Percentiles rank a stretch among this genome's conserved stretches.
Evolutionary conservation across 139 green algal genomes (phyloP).

Genomic region (Coelastrella sp.): DNA sequence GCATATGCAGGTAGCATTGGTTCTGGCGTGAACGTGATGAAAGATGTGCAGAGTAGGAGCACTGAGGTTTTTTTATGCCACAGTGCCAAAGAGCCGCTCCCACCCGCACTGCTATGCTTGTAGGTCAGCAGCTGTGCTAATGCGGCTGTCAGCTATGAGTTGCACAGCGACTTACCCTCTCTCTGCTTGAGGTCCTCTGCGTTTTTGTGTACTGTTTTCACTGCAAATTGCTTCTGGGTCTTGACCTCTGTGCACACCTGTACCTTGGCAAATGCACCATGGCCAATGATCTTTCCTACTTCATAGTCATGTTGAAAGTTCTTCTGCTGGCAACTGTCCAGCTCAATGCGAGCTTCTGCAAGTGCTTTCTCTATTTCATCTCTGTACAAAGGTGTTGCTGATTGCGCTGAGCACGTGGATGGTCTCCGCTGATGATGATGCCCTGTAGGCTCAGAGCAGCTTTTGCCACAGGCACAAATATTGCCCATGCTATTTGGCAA

Average conservation of each 20-base stretch:
- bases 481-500: conserved; percentile 6
- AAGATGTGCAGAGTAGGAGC: not conserved
- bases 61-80: not conserved
- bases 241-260: not conserved
- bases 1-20: too few species aligned
- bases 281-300: conserved; percentile 61
- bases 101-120: not conserved
- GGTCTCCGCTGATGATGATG: not conserved
- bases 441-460: not conserved
- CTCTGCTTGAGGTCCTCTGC: conserved; percentile 61
- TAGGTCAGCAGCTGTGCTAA: too few species aligned
- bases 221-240: conserved; percentile 48
- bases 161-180: conserved; percentile 53
- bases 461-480: not conserved
- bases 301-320: conserved; percentile 53
- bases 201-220: conserved; percentile 64
- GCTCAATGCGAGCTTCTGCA: conserved; percentile 51
- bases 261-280: conserved; percentile 66
- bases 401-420: too few species aligned
- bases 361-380: conserved; percentile 53
- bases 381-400: conserved; percentile 14
- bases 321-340: conserved; percentile 45
- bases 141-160: not conserved
- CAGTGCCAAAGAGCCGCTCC: not conserved
- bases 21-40: too few species aligned